phyloP scores from a whole-genome alignment of 129 eudicot species.

The Kitagawia praeruptora region DNA sequence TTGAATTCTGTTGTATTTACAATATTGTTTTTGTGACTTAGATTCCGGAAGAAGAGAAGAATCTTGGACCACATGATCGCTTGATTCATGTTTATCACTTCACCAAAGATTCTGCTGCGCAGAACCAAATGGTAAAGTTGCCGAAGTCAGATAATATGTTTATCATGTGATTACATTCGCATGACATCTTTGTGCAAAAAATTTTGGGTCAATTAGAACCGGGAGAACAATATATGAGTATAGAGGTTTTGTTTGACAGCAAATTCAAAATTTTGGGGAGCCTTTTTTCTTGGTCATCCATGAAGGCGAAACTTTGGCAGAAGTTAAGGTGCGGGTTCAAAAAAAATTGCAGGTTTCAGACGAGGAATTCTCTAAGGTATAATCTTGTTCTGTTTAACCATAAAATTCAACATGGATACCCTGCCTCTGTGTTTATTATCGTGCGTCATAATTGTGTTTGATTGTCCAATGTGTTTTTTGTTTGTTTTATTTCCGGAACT shows the following conservation, averaged over 20 bases:
- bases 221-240: neutral
- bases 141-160: neutral
- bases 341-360: constrained; percentile 77
- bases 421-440: neutral
- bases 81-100: constrained; percentile 75
- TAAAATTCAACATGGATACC: too few species aligned
- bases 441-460: neutral
- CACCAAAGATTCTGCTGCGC: constrained; percentile 43
- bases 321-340: constrained; percentile 59
- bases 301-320: constrained; percentile 72
- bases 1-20: neutral
- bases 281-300: constrained; percentile 73
- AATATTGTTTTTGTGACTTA: constrained; percentile 14
- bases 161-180: neutral
- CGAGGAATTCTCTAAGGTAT: constrained; percentile 82
- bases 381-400: neutral
- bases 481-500: constrained; percentile 8
- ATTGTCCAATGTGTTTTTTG: neutral
- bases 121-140: constrained; percentile 47
- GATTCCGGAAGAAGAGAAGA: constrained; percentile 86
- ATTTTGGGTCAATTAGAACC: neutral
- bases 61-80: constrained; percentile 61
- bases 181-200: neutral
- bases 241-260: constrained; percentile 22
- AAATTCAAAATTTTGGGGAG: constrained; percentile 70